Percentiles rank a stretch among this genome's conserved stretches.
Evolutionary conservation across 225 moss, liverwort and hornwort genomes (phyloP).

Genomic region (Marchantia paleacea): DNA sequence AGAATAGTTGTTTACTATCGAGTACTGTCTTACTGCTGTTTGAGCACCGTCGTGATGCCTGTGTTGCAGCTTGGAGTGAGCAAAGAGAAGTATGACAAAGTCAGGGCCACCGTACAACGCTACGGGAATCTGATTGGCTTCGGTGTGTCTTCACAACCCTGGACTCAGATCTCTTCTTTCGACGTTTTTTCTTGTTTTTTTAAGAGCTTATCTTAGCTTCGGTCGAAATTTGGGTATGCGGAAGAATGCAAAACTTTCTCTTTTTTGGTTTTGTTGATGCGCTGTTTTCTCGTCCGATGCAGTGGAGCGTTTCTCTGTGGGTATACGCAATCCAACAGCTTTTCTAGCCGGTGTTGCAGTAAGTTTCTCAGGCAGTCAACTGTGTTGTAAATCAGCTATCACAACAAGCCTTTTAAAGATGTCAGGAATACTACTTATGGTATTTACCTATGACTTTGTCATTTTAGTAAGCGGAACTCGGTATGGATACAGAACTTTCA

Average conservation of each 20-base stretch:
- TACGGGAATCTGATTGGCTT: conserved; percentile 93
- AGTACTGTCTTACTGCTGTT: not conserved
- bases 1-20: not conserved
- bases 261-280: not conserved
- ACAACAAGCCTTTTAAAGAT: too few species aligned
- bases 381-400: too few species aligned
- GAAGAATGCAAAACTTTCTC: too few species aligned
- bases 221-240: not conserved
- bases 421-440: too few species aligned
- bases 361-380: conserved; percentile 18
- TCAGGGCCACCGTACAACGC: conserved; percentile 68
- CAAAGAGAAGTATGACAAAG: conserved; percentile 68
- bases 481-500: too few species aligned
- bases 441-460: too few species aligned
- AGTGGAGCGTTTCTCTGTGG: conserved; percentile 93
- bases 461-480: too few species aligned
- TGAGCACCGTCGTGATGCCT: not conserved
- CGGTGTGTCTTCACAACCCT: conserved; percentile 41
- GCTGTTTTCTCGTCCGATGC: not conserved
- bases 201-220: not conserved
- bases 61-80: conserved; percentile 67
- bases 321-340: conserved; percentile 86
- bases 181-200: not conserved
- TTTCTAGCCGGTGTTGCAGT: conserved; percentile 91
- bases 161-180: not conserved